Percentiles rank a stretch among this genome's conserved stretches.
Evolutionary conservation across 768 basidiomycete genomes (phyloP).

Genomic region (Lentinula boryana): DNA sequence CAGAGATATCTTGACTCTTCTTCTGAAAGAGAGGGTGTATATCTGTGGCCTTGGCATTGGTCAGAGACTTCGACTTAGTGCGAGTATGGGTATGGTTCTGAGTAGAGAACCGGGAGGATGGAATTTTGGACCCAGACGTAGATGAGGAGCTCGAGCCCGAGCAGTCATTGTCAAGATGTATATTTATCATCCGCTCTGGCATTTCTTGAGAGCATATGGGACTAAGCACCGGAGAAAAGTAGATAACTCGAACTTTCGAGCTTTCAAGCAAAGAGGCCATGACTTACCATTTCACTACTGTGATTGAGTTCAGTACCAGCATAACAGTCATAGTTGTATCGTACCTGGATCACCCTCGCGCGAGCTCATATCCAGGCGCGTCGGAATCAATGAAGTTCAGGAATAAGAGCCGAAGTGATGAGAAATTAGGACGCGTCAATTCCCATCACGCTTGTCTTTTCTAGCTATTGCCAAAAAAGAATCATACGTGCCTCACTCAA

Average conservation of each 20-base stretch:
- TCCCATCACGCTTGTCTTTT: not conserved
- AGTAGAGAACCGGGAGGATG: constrained; percentile 8
- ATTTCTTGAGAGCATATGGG: constrained; percentile 44
- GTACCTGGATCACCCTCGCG: not conserved
- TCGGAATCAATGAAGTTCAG: not conserved
- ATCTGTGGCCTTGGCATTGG: constrained; percentile 15
- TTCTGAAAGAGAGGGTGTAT: constrained; percentile 39
- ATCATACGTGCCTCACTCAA: not conserved
- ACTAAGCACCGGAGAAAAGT: constrained; percentile 19
- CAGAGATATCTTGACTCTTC: constrained; percentile 12
- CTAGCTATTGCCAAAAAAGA: not conserved
- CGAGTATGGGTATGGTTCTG: constrained; percentile 3
- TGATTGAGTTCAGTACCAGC: not conserved
- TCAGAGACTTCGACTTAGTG: constrained; percentile 4
- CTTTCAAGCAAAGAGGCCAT: not conserved
- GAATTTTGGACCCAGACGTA: constrained; percentile 1
- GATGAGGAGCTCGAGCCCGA: constrained; percentile 2
- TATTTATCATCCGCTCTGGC: constrained; percentile 36
- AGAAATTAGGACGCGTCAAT: not conserved
- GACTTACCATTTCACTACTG: constrained; percentile 8
- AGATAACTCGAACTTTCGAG: not conserved
- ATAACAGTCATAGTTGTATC: not conserved
- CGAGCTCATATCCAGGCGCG: not conserved
- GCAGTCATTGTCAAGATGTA: constrained; percentile 46
- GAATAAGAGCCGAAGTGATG: not conserved